Evolutionary conservation across 2,329 filamentous ascomycete species (phyloP).

Genomic region (Paecilomyces formosus): DNA sequence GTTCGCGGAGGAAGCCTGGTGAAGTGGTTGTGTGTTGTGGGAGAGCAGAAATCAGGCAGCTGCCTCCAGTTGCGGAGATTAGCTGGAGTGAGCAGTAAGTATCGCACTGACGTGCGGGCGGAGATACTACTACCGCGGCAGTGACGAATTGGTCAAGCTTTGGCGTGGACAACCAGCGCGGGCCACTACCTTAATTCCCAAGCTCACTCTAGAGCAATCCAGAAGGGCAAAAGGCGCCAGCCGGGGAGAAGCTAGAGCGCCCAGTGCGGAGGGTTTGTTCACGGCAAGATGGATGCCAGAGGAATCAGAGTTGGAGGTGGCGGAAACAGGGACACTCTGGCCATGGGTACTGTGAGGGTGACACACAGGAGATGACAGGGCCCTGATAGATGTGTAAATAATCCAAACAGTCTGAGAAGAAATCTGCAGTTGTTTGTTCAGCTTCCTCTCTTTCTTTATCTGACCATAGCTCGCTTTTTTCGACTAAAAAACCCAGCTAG

Average conservation of each 20-base stretch:
- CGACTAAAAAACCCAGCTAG: neutral
- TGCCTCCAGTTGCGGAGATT: neutral
- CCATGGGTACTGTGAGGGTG: neutral
- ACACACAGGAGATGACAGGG: neutral
- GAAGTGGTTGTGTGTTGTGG: neutral
- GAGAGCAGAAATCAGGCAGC: neutral
- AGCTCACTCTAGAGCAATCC: neutral
- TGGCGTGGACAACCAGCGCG: neutral
- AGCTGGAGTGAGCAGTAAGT: neutral
- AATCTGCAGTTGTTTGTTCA: neutral
- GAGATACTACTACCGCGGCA: neutral
- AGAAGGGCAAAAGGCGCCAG: neutral
- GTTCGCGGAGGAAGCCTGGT: neutral
- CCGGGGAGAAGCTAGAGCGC: neutral
- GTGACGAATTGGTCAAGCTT: constrained; percentile 1
- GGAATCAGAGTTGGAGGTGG: neutral
- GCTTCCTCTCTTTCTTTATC: neutral
- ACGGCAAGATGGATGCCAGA: neutral
- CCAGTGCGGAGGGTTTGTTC: neutral
- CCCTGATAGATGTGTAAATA: neutral
- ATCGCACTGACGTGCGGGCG: neutral
- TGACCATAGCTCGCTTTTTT: neutral
- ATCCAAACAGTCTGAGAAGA: neutral
- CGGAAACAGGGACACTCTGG: neutral
- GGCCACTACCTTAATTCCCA: neutral